Evolutionary conservation across 2,329 filamentous ascomycete species (phyloP), one percentile per base, ranked within the genome.

Genomic region (Colletotrichum eleusines): DNA sequence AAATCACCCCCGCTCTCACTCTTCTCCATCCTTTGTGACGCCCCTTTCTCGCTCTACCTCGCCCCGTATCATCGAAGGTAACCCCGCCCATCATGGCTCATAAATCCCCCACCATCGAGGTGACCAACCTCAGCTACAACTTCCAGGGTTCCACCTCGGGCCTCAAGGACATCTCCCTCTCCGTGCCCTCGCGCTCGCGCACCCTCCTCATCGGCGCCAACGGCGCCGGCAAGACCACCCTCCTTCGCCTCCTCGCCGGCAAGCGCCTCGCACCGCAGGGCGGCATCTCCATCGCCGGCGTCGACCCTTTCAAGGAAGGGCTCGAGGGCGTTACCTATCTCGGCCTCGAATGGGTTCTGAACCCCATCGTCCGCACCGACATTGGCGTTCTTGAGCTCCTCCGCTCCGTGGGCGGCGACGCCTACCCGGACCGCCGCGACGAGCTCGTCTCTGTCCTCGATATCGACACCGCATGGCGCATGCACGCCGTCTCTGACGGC

Each of bases 271-370:
- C 95, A 1, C 95, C 96, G 0, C 83, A 85, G 63, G 85, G 88
- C 78, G 90, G 91, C 74, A 93, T 99, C 80, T 85, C 84, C 76
- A 91, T 99, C 73, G 92, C 89, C 59, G 94, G 93, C 73, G 89
- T 94, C 59, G 96, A 99, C 81, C 96, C 96, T 11, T 99, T 99
- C 88, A 92, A 94, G 80, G 88, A 94, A 44, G 90, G 91, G 14
- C 89, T 98, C 35, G 93, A 97, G 82, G 96, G 96, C 73, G 95
- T 99, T 40, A 98, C 95, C 28, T 99, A 99, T 81, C 92, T 99
- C 9, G 96, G 96, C 0, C 89, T 98, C 0, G 96, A 99, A 85
- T 99, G 96, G 96, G 96, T 98, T 3, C 88, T 99, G 12, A 98
- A 98, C 84, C 94, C 93, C 59, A 97, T 98, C 76, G 96, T 98